Base-by-base conservation (phyloP, 2,329 filamentous ascomycete species). In the Sphaerulina musiva region DNA sequence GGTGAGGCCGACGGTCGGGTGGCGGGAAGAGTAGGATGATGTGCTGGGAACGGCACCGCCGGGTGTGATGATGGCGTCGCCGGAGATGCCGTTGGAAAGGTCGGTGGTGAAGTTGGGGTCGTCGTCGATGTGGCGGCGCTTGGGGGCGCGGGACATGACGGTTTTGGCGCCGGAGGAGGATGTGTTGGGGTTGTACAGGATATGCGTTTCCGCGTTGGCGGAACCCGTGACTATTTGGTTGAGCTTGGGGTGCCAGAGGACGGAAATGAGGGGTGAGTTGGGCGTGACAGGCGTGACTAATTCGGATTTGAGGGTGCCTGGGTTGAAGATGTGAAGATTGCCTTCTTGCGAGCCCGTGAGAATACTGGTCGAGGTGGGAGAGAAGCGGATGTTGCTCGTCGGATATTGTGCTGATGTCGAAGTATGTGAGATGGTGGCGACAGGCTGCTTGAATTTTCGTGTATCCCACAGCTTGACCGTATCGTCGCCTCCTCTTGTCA, bases 141-240 rank as follows among this genome's bases (percentile, higher is more conserved):
- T 97, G 2, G 93, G 91, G 0, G 90, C 90, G 66, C 89, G 88
- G 58, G 87, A 91, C 83, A 98, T 90, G 61, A 97, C 87, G 56
- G 89, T 84, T 52, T 90, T 84, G 3, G 91, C 93, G 55, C 93
- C 93, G 57, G 83, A 84, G 10, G 70, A 80, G 20, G 93, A 98
- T 62, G 83, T 84, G n/a, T 78, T 81, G 1, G 93, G 93, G 66
- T 87, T 92, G 75, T 93, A 98, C 46, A 98, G 84, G 41, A 97
- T 80, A 66, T 91, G 92, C 0, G 87, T 90, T 71, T 95, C 87
- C 53, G 85, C 84, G 66, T 96, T 95, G 49, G 89, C 89, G 44
- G 92, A 96, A 55, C 91, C 92, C 7, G 92, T 95, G 59, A 97
- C 73, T 65, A 98, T 95, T 68, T 98, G 93, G 69, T 98, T 97